Percentiles rank a stretch among this genome's conserved stretches.
These are phyloP conservation scores for Cucurbita pepo DNA, from an alignment of 306 rosid species.

Conservation along the genomic window DNA sequence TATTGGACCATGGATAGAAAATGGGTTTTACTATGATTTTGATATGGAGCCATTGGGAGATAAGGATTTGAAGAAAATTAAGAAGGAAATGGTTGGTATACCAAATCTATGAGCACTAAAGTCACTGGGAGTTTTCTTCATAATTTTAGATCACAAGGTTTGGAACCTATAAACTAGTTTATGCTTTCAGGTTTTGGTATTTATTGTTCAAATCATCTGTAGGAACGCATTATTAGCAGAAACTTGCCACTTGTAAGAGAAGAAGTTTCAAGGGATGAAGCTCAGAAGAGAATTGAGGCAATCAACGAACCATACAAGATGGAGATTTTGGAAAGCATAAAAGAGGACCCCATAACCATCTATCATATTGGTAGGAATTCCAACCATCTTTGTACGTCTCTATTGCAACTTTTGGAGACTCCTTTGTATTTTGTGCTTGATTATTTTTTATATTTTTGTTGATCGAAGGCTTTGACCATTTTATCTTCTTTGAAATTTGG, in stretches of 20 bases:
- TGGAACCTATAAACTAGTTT: slow-evolving; percentile 11
- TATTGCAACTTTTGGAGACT: background rate
- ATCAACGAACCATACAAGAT: slow-evolving; percentile 86
- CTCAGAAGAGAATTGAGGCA: slow-evolving; percentile 28
- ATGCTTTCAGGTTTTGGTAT: slow-evolving; percentile 1
- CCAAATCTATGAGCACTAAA: background rate
- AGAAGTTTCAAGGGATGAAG: slow-evolving; percentile 84
- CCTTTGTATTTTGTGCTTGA: background rate
- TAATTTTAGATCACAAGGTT: background rate
- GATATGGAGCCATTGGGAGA: slow-evolving; percentile 76
- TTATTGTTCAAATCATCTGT: slow-evolving; percentile 18
- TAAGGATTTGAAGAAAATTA: slow-evolving; percentile 77
- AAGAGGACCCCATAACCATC: slow-evolving; percentile 76
- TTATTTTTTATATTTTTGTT: background rate
- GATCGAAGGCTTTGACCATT: background rate
- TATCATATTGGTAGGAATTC: slow-evolving; percentile 72
- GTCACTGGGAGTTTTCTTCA: background rate
- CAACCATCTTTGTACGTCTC: slow-evolving; percentile 3
- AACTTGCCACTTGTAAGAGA: slow-evolving; percentile 85
- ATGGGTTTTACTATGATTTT: slow-evolving; percentile 91
- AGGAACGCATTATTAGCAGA: slow-evolving; percentile 70
- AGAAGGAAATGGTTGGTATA: slow-evolving; percentile 83
- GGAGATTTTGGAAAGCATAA: slow-evolving; percentile 84
- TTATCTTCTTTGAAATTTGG: background rate
- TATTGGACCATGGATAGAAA: slow-evolving; percentile 93